Percentiles rank a stretch among this genome's conserved stretches.
phyloP scores from a whole-genome alignment of 192 early-diverging fungal species.

The Oehlia diaphana region DNA sequence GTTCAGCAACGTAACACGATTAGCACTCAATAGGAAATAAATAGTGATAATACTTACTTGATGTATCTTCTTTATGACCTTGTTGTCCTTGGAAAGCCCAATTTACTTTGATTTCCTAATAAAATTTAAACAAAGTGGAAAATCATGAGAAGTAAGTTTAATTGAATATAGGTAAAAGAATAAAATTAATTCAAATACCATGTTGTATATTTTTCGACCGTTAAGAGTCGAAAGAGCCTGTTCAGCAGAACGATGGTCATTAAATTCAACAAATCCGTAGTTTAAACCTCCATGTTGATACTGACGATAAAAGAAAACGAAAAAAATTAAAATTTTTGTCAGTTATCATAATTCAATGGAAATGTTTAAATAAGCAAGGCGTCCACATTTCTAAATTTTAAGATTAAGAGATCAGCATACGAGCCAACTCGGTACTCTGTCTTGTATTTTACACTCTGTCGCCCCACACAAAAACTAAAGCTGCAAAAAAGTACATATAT shows the following conservation, averaged over 20 bases:
- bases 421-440: constrained; percentile 9
- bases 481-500: background rate
- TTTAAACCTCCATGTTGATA: constrained; percentile 70
- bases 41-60: constrained; percentile 41
- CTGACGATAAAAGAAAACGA: constrained; percentile 32
- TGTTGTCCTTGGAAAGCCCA: constrained; percentile 61
- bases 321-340: constrained; percentile 5
- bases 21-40: background rate
- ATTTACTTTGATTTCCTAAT: constrained; percentile 67
- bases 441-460: background rate
- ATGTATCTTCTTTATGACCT: constrained; percentile 65
- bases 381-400: constrained; percentile 2
- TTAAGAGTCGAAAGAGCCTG: constrained; percentile 71
- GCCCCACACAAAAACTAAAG: constrained; percentile 5
- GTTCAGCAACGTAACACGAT: constrained; percentile 26
- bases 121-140: background rate
- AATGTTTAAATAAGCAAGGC: constrained; percentile 4
- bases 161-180: background rate
- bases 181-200: constrained; percentile 43
- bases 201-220: constrained; percentile 63
- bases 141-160: background rate
- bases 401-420: constrained; percentile 18
- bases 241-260: constrained; percentile 69
- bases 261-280: constrained; percentile 90
- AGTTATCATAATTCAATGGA: background rate